phyloP scores from a whole-genome alignment of 352 stramenopile species.

The Saprolegnia diclina region DNA sequence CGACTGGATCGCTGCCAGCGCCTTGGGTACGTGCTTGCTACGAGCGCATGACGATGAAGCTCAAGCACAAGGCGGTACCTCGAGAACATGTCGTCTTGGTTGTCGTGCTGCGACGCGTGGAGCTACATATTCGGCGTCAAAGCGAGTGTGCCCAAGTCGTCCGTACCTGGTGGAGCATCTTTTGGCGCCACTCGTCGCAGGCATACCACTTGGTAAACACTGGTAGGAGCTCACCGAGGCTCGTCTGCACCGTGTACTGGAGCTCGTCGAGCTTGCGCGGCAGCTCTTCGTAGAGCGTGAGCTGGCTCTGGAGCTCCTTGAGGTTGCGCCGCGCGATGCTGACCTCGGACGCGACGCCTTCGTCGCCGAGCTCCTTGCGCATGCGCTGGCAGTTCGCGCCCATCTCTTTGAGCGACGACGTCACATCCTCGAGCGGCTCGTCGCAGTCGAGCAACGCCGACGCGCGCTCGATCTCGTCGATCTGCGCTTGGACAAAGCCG shows the following conservation, averaged over 20 bases:
- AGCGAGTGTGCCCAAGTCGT: too few species aligned
- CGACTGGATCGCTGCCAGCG: constrained; percentile 56
- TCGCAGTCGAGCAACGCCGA: constrained; percentile 63
- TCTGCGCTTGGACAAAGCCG: constrained; percentile 30
- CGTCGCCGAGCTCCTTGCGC: constrained; percentile 78
- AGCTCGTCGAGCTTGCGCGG: constrained; percentile 49
- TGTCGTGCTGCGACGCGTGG: constrained; percentile 47
- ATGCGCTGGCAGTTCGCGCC: constrained; percentile 61
- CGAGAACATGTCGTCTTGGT: constrained; percentile 62
- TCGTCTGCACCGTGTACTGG: constrained; percentile 43
- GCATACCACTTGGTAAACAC: constrained; percentile 64
- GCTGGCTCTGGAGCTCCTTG: constrained; percentile 72
- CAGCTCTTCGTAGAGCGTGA: constrained; percentile 78
- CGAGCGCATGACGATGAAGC: background rate
- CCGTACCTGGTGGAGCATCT: constrained; percentile 71
- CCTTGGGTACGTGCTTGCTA: constrained; percentile 24
- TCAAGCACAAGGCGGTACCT: constrained; percentile 34
- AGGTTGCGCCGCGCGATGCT: constrained; percentile 77
- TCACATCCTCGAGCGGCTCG: constrained; percentile 55
- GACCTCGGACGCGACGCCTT: constrained; percentile 69
- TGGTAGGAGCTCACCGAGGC: constrained; percentile 46
- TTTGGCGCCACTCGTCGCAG: constrained; percentile 78
- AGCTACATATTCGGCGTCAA: constrained; percentile 37
- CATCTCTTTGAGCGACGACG: constrained; percentile 50
- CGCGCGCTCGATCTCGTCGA: constrained; percentile 81